These are phyloP conservation scores for Xylariaceae sp. DNA, from an alignment of 2,329 filamentous ascomycete genomes.

Conservation along the genomic window DNA sequence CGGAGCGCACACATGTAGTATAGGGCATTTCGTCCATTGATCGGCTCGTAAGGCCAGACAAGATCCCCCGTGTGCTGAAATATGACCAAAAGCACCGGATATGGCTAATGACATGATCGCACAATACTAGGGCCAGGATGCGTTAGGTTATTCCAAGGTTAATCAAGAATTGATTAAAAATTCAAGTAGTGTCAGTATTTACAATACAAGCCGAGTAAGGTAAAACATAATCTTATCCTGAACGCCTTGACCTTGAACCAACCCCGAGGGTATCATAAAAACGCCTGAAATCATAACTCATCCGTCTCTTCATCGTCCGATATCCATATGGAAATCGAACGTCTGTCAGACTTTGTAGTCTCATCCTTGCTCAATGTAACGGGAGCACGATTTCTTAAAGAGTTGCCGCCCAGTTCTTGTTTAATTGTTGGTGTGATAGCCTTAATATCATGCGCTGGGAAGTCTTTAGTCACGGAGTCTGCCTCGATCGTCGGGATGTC, in stretches of 20 bases:
- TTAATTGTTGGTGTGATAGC: conserved; percentile 18
- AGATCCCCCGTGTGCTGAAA: too few relatives aligned
- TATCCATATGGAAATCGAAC: conserved; percentile 33
- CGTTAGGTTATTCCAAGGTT: too few relatives aligned
- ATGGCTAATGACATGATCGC: too few relatives aligned
- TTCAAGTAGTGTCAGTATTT: not conserved
- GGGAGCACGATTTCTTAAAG: not conserved
- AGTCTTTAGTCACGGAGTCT: conserved; percentile 12
- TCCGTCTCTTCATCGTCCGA: conserved; percentile 39
- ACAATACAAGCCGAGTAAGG: not conserved
- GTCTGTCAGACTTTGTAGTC: conserved; percentile 18
- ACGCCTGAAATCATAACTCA: conserved; percentile 33
- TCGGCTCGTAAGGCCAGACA: too few relatives aligned
- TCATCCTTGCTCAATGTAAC: conserved; percentile 18
- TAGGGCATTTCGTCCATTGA: too few relatives aligned
- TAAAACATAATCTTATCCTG: not conserved
- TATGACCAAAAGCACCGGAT: too few relatives aligned
- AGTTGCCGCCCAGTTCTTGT: conserved; percentile 8
- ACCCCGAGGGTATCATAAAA: conserved; percentile 10
- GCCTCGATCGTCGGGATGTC: not conserved
- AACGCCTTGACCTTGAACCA: not conserved
- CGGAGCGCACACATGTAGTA: too few relatives aligned
- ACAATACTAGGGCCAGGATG: too few relatives aligned
- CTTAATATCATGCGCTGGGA: conserved; percentile 11
- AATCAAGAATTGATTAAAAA: conserved; percentile 1